phyloP scores from a whole-genome alignment of 2,329 filamentous ascomycete species.

The Ophiostoma sp. region DNA sequence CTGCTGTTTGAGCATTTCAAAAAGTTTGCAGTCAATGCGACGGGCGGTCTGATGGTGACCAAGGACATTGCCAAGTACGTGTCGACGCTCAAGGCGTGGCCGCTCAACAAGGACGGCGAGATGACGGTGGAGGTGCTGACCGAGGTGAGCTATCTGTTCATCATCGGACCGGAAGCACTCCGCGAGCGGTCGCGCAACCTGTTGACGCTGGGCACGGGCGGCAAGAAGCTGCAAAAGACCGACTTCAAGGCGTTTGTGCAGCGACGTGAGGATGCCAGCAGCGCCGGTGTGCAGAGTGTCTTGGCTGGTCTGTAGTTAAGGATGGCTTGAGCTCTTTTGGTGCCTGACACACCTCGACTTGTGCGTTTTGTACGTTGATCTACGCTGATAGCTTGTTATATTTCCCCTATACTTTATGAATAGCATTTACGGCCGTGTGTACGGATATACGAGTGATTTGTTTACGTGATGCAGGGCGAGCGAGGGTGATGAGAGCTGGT shows the following conservation, averaged over 20 bases:
- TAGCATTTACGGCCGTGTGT: background rate
- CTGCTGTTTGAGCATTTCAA: slow-evolving; percentile 91
- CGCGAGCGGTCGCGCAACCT: slow-evolving; percentile 63
- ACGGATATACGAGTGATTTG: background rate
- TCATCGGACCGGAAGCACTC: slow-evolving; percentile 77
- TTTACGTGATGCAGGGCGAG: background rate
- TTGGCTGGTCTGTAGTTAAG: slow-evolving; percentile 27
- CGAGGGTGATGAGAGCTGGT: too few relatives aligned
- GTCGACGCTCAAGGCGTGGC: slow-evolving; percentile 77
- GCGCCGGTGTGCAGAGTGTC: slow-evolving; percentile 40
- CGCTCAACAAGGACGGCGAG: slow-evolving; percentile 62
- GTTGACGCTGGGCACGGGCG: slow-evolving; percentile 36
- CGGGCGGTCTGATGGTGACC: slow-evolving; percentile 88
- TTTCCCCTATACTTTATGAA: background rate
- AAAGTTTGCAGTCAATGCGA: slow-evolving; percentile 86
- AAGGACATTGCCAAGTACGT: slow-evolving; percentile 95
- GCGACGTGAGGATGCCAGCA: slow-evolving; percentile 76
- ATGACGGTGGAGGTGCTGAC: slow-evolving; percentile 76
- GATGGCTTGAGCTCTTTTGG: background rate
- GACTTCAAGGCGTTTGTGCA: slow-evolving; percentile 81
- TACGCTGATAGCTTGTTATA: background rate
- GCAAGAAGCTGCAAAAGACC: slow-evolving; percentile 56
- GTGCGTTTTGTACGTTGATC: background rate
- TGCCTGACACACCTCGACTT: background rate
- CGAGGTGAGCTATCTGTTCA: slow-evolving; percentile 93